phyloP scores from a whole-genome alignment of 805 yeast genomes.

The Grigorovia yakushimaensis region DNA sequence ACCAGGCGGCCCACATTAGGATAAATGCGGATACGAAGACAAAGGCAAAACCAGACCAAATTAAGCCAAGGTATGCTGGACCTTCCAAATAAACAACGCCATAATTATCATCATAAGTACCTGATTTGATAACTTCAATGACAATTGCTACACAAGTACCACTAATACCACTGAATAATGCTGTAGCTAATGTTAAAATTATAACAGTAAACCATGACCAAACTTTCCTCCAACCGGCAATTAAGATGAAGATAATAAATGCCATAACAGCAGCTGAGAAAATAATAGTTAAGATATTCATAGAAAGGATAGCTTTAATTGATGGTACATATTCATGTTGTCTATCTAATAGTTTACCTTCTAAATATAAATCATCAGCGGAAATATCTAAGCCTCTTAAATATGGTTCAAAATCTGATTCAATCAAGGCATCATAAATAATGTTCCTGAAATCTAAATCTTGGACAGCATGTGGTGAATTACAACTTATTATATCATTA shows the following conservation, averaged over 20 bases:
- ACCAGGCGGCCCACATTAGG: constrained; percentile 2
- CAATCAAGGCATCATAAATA: constrained; percentile 22
- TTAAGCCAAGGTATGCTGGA: constrained; percentile 20
- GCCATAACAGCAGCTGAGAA: constrained; percentile 14
- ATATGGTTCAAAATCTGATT: constrained; percentile 25
- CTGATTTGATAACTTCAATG: constrained; percentile 23
- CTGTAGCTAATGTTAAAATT: constrained; percentile 1
- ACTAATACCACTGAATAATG: constrained; percentile 22
- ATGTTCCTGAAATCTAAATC: constrained; percentile 24
- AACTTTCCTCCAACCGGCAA: constrained; percentile 5
- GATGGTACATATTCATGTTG: constrained; percentile 28
- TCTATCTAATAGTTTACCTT: constrained; percentile 23
- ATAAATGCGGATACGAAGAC: constrained; percentile 6
- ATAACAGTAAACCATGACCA: constrained; percentile 4
- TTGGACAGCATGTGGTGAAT: constrained; percentile 27
- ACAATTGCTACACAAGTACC: constrained; percentile 22
- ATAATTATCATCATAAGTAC: constrained; percentile 24
- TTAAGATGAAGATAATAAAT: constrained; percentile 8
- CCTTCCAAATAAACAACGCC: constrained; percentile 22
- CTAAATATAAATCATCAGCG: constrained; percentile 20
- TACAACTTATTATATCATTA: constrained; percentile 19
- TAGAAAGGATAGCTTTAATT: constrained; percentile 22
- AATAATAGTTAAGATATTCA: constrained; percentile 20
- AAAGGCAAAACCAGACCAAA: constrained; percentile 26
- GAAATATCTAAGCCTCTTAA: constrained; percentile 21